phyloP scores from a whole-genome alignment of 345 rosid genomes.

The Rhodomyrtus tomentosa region DNA sequence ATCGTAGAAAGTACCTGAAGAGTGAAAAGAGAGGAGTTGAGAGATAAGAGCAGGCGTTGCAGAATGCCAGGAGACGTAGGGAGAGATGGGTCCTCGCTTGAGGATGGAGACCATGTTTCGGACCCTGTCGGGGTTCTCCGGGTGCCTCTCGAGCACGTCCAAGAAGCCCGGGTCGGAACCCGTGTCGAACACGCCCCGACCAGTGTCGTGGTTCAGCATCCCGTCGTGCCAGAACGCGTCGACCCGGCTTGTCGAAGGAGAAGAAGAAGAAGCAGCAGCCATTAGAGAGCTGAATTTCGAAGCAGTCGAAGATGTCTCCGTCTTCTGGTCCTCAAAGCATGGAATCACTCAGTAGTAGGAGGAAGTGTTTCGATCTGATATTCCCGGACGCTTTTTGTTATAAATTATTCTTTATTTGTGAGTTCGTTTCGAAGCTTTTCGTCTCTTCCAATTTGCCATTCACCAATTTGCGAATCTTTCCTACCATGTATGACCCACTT shows the following conservation, averaged over 20 bases:
- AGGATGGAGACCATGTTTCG: conserved; percentile 84
- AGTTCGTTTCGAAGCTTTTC: not conserved
- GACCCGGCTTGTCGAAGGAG: conserved; percentile 4
- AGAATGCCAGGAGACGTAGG: conserved; percentile 51
- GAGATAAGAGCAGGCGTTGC: conserved; percentile 43
- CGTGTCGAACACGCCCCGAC: conserved; percentile 58
- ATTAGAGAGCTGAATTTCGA: not conserved
- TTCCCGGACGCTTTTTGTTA: not conserved
- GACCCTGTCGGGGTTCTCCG: conserved; percentile 69
- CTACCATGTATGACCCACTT: not conserved
- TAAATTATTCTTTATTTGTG: not conserved
- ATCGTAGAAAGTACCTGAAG: conserved; percentile 24
- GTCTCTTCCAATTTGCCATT: not conserved
- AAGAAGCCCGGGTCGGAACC: conserved; percentile 63
- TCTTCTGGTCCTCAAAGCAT: not conserved
- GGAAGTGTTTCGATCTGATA: not conserved
- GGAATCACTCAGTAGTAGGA: not conserved
- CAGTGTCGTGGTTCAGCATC: conserved; percentile 63
- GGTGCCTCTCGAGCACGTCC: conserved; percentile 69
- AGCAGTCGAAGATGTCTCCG: not conserved
- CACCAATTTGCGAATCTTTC: not conserved
- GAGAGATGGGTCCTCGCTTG: conserved; percentile 63
- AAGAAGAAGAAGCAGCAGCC: not conserved
- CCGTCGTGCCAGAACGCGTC: conserved; percentile 83
- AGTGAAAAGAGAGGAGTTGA: conserved; percentile 65